These are phyloP conservation scores for Xylaria sp. DNA, from an alignment of 2,329 filamentous ascomycete species.

Conservation along the genomic window DNA sequence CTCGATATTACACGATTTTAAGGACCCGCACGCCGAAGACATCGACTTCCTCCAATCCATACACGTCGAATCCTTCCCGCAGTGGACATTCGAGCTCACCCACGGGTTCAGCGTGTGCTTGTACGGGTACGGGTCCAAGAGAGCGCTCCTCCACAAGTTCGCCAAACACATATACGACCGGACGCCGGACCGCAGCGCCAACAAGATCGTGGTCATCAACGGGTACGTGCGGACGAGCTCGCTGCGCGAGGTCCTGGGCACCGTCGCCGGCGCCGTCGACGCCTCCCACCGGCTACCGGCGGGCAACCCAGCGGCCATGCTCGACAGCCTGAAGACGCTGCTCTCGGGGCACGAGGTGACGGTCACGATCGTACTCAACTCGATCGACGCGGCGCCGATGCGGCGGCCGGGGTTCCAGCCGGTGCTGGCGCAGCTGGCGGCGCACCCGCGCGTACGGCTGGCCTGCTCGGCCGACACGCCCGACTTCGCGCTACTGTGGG, in stretches of 20 bases:
- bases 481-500: conserved; percentile 87
- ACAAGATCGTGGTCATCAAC: conserved; percentile 81
- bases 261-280: conserved; percentile 66
- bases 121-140: conserved; percentile 92
- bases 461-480: conserved; percentile 85
- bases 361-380: conserved; percentile 78
- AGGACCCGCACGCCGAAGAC: conserved; percentile 71
- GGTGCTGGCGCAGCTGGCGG: conserved; percentile 74
- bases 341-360: conserved; percentile 55
- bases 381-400: conserved; percentile 78
- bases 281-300: conserved; percentile 53
- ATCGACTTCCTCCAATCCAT: conserved; percentile 72
- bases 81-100: conserved; percentile 89
- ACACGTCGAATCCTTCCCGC: conserved; percentile 80
- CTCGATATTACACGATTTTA: conserved; percentile 62
- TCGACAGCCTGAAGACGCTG: conserved; percentile 65
- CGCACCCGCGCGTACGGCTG: conserved; percentile 71
- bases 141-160: conserved; percentile 72
- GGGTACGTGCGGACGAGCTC: conserved; percentile 73
- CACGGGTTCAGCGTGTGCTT: conserved; percentile 88
- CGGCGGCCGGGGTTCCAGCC: conserved; percentile 72
- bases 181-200: conserved; percentile 40
- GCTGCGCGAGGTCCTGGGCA: conserved; percentile 69
- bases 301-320: conserved; percentile 68
- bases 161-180: conserved; percentile 67